Conservation (phyloP, 768 basidiomycete genomes). For the Leccinum subtestaceum region DNA sequence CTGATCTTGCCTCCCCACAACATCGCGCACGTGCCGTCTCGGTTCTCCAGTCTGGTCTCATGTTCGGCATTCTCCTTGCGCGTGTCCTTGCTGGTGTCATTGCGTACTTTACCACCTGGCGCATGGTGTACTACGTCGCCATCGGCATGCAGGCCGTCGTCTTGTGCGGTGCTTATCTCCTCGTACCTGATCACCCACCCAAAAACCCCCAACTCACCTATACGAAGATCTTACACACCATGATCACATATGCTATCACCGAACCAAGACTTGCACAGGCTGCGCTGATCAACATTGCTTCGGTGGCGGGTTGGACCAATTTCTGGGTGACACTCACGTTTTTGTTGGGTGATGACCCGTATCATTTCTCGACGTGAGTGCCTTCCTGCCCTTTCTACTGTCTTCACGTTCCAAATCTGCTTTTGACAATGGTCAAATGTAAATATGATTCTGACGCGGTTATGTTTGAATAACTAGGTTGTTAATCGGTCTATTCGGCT, state of each 20-base stretch:
- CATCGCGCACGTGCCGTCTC: conserved; percentile 24
- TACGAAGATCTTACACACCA: conserved; percentile 32
- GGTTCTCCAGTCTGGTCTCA: conserved; percentile 33
- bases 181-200: conserved; percentile 43
- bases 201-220: conserved; percentile 40
- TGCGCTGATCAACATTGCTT: conserved; percentile 24
- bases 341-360: conserved; percentile 41
- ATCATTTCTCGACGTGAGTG: conserved; percentile 35
- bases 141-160: conserved; percentile 34
- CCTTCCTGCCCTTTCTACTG: background rate
- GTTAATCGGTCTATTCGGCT: conserved; percentile 47
- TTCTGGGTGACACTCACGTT: conserved; percentile 46
- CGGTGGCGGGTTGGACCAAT: conserved; percentile 31
- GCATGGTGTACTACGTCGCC: conserved; percentile 41
- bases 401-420: background rate
- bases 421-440: background rate
- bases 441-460: background rate
- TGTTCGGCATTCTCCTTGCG: conserved; percentile 30
- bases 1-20: conserved; percentile 39
- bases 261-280: conserved; percentile 44
- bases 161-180: conserved; percentile 29
- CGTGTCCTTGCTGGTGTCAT: conserved; percentile 39
- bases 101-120: conserved; percentile 40
- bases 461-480: conserved; percentile 7
- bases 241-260: conserved; percentile 38